phyloP scores from a whole-genome alignment of 768 basidiomycete genomes.

The Hygrophoropsis aurantiaca region DNA sequence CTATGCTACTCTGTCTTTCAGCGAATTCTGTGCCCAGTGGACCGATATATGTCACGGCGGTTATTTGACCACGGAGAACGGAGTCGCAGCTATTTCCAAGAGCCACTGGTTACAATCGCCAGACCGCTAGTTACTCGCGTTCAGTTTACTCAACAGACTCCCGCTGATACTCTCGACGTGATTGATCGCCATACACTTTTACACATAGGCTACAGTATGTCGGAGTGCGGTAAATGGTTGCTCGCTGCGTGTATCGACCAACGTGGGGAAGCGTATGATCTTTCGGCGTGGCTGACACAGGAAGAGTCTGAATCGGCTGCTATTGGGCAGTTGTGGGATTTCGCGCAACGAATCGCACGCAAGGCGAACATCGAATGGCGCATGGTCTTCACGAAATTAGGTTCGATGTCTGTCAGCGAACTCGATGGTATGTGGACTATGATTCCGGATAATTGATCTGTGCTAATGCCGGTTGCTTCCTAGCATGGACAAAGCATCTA shows the following conservation, averaged over 20 bases:
- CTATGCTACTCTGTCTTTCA: constrained; percentile 72
- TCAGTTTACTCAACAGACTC: constrained; percentile 39
- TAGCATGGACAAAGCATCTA: constrained; percentile 68
- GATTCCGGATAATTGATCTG: constrained; percentile 5
- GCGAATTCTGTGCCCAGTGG: constrained; percentile 59
- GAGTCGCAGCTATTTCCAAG: constrained; percentile 54
- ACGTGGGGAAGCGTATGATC: constrained; percentile 71
- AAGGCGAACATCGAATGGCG: constrained; percentile 80
- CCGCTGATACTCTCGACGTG: constrained; percentile 46
- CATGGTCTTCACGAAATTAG: constrained; percentile 69
- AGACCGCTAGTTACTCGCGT: constrained; percentile 38
- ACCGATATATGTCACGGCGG: constrained; percentile 58
- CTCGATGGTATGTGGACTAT: constrained; percentile 54
- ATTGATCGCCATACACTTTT: constrained; percentile 61
- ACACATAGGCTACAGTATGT: constrained; percentile 74
- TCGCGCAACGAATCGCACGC: constrained; percentile 59
- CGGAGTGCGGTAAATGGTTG: constrained; percentile 73
- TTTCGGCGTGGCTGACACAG: constrained; percentile 66
- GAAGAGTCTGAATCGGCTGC: constrained; percentile 46
- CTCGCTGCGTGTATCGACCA: constrained; percentile 75
- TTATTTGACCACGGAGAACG: constrained; percentile 42
- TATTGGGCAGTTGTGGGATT: constrained; percentile 68
- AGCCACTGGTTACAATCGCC: constrained; percentile 65
- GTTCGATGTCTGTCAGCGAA: constrained; percentile 57
- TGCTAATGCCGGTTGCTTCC: not conserved